A percentile compares a stretch with the other conserved stretches of the same genome.
Evolutionary conservation across 2,329 filamentous ascomycete species (phyloP).

Genomic region (Fusarium sororula): DNA sequence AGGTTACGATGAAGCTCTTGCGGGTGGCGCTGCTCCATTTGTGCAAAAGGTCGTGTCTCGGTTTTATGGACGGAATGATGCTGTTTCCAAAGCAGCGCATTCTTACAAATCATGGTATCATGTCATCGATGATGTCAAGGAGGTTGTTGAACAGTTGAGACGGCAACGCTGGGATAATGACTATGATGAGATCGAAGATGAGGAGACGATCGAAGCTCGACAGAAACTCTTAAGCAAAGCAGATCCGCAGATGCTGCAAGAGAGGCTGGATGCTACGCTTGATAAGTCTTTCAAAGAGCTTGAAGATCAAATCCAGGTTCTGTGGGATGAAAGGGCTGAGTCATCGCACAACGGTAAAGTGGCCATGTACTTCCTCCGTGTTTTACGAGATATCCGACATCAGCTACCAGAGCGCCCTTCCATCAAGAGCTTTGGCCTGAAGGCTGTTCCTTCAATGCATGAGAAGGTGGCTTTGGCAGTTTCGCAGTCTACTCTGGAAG

Average conservation of each 20-base stretch:
- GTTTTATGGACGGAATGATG: slow-evolving; percentile 76
- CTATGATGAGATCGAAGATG: slow-evolving; percentile 77
- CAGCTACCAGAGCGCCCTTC: slow-evolving; percentile 65
- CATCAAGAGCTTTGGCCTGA: slow-evolving; percentile 65
- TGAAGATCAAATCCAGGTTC: slow-evolving; percentile 60
- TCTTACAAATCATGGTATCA: slow-evolving; percentile 77
- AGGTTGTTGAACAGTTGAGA: slow-evolving; percentile 70
- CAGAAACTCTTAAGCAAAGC: slow-evolving; percentile 76
- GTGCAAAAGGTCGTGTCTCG: slow-evolving; percentile 74
- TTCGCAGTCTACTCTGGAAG: slow-evolving; percentile 57
- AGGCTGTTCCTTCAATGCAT: slow-evolving; percentile 72
- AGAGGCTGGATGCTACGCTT: slow-evolving; percentile 66
- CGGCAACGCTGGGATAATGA: slow-evolving; percentile 80
- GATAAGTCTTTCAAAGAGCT: slow-evolving; percentile 66
- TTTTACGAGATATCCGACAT: slow-evolving; percentile 77
- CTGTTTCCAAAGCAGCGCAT: slow-evolving; percentile 68
- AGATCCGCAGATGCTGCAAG: slow-evolving; percentile 71
- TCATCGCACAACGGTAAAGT: slow-evolving; percentile 60
- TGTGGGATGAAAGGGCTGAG: slow-evolving; percentile 59
- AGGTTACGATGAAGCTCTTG: slow-evolving; percentile 71
- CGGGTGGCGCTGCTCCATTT: slow-evolving; percentile 72
- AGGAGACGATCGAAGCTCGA: slow-evolving; percentile 72
- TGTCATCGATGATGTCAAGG: slow-evolving; percentile 73
- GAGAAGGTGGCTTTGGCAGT: slow-evolving; percentile 65
- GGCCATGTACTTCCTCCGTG: slow-evolving; percentile 74